These are phyloP conservation scores for Pseudogymnoascus sp. DNA, from an alignment of 2,329 filamentous ascomycete genomes.

Conservation along the genomic window DNA sequence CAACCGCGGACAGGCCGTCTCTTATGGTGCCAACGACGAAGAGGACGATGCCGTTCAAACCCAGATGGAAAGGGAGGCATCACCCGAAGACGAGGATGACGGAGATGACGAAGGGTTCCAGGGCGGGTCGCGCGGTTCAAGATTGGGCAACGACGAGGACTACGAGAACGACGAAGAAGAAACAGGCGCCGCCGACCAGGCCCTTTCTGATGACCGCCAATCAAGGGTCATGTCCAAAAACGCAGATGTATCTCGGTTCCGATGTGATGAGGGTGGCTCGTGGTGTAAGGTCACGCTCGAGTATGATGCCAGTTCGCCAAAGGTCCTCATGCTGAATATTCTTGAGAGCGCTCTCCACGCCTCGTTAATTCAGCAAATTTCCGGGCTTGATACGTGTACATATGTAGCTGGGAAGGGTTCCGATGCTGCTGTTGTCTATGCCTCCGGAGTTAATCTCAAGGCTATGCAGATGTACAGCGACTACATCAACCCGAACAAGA, in stretches of 20 bases:
- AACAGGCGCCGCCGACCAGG: constrained; percentile 17
- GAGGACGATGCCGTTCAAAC: constrained; percentile 73
- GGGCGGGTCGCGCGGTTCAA: constrained; percentile 39
- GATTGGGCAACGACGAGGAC: constrained; percentile 23
- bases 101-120: constrained; percentile 48
- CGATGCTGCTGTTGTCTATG: constrained; percentile 58
- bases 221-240: constrained; percentile 58
- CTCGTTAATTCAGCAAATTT: constrained; percentile 81
- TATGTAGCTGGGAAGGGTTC: constrained; percentile 52
- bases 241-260: constrained; percentile 66
- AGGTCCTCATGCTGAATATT: constrained; percentile 86
- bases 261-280: constrained; percentile 69
- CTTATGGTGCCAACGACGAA: constrained; percentile 88
- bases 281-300: constrained; percentile 78
- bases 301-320: constrained; percentile 74
- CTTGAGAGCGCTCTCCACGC: constrained; percentile 74
- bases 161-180: constrained; percentile 32
- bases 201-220: constrained; percentile 40
- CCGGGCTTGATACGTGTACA: constrained; percentile 66
- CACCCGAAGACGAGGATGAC: constrained; percentile 50
- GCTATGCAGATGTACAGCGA: constrained; percentile 87
- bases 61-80: constrained; percentile 53
- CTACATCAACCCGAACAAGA: constrained; percentile 76
- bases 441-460: constrained; percentile 77
- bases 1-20: constrained; percentile 74